Evolutionary conservation across 495 filamentous ascomycete genomes (phyloP).

Genomic region (Neurospora sp.): DNA sequence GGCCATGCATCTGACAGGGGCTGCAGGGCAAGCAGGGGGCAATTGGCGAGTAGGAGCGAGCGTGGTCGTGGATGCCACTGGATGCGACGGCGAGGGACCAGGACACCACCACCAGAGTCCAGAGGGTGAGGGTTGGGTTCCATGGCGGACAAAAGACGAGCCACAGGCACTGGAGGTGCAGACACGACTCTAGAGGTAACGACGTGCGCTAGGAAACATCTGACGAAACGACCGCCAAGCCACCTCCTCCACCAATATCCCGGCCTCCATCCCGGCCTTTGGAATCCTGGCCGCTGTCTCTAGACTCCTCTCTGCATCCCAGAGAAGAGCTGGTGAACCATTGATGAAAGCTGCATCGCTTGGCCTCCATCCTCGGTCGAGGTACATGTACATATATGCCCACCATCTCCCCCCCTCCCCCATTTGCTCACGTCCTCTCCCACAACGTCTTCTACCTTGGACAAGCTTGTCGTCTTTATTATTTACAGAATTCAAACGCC

Average conservation of each 20-base stretch:
- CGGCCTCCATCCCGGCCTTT: neutral
- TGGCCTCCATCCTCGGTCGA: neutral
- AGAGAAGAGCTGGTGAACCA: neutral
- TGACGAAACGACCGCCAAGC: conserved; percentile 9
- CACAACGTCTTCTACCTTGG: neutral
- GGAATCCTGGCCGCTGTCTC: neutral
- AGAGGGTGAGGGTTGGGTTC: neutral
- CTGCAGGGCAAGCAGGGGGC: neutral
- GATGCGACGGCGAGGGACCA: neutral
- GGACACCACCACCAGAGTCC: neutral
- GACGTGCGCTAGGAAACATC: conserved; percentile 7
- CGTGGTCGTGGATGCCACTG: neutral
- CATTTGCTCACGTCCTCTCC: neutral
- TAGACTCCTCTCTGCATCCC: neutral
- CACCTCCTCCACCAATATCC: neutral
- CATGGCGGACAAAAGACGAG: neutral
- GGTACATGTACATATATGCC: neutral
- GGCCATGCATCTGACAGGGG: neutral
- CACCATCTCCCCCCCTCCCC: neutral
- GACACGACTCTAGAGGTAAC: neutral
- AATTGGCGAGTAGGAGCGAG: neutral
- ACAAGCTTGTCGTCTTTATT: neutral
- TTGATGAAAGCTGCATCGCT: neutral
- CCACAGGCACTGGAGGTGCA: neutral
- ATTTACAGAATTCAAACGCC: neutral